Evolutionary conservation across 2,329 filamentous ascomycete species (phyloP).

Genomic region (Coleophoma eucalyptorum): DNA sequence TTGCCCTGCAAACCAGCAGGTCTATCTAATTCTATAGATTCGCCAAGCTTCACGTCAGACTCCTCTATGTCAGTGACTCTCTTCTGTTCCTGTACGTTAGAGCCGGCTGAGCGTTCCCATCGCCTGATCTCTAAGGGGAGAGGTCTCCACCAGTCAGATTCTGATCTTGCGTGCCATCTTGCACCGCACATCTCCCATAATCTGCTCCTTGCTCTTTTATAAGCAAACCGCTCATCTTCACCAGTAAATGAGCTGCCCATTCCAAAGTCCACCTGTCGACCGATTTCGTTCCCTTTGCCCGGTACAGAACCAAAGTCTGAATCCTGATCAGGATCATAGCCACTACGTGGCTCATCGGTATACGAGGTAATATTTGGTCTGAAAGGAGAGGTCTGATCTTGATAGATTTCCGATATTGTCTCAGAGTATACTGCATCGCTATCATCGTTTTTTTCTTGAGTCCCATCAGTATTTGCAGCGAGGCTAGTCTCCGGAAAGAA

Average conservation of each 20-base stretch:
- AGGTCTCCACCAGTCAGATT: slow-evolving; percentile 65
- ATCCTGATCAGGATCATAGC: slow-evolving; percentile 54
- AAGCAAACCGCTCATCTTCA: slow-evolving; percentile 79
- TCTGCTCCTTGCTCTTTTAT: slow-evolving; percentile 71
- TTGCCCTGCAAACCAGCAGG: slow-evolving; percentile 34
- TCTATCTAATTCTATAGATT: slow-evolving; percentile 36
- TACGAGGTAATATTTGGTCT: slow-evolving; percentile 74
- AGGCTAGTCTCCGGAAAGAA: slow-evolving; percentile 65
- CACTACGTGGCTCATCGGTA: slow-evolving; percentile 37
- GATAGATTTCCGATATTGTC: slow-evolving; percentile 70
- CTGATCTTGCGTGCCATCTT: slow-evolving; percentile 64
- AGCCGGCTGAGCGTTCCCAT: slow-evolving; percentile 50
- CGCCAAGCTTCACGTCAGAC: slow-evolving; percentile 36
- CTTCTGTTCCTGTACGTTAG: neutral
- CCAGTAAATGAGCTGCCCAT: slow-evolving; percentile 68
- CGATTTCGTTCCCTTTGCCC: slow-evolving; percentile 33
- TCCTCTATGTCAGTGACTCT: slow-evolving; percentile 4
- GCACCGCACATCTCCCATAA: slow-evolving; percentile 78
- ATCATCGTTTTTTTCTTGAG: slow-evolving; percentile 17
- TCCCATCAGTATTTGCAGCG: slow-evolving; percentile 13
- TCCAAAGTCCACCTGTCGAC: slow-evolving; percentile 53
- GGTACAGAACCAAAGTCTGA: slow-evolving; percentile 43
- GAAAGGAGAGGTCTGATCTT: slow-evolving; percentile 74
- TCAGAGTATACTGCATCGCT: slow-evolving; percentile 59
- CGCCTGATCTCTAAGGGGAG: slow-evolving; percentile 58